Conservation (phyloP, 108 stramenopile genomes). For the Pseudonitzschia multiseries region DNA sequence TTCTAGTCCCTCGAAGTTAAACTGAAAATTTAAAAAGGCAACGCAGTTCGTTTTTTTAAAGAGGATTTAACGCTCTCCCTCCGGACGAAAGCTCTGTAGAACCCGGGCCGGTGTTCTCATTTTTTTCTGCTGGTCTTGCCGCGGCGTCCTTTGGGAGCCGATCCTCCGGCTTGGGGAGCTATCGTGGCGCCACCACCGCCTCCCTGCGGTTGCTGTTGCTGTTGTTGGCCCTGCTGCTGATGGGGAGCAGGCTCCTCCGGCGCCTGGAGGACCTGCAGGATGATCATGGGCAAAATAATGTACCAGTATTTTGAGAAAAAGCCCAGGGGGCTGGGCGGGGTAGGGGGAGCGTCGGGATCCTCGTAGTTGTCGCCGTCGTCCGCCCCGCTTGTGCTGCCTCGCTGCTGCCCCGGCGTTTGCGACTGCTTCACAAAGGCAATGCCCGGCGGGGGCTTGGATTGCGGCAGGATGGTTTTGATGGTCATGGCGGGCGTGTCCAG, state of each 20-base stretch:
- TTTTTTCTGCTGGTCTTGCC: slow-evolving; percentile 12
- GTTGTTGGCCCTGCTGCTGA: slow-evolving; percentile 3
- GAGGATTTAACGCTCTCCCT: too few species aligned
- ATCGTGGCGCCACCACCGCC: not conserved
- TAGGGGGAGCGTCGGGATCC: slow-evolving; percentile 24
- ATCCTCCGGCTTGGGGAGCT: slow-evolving; percentile 1
- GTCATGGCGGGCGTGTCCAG: slow-evolving; percentile 74
- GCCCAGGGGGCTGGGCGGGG: slow-evolving; percentile 31
- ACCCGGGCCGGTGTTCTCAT: not conserved
- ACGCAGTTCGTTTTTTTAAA: too few species aligned
- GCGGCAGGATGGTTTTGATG: slow-evolving; percentile 52
- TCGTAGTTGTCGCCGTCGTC: slow-evolving; percentile 24
- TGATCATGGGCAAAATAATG: slow-evolving; percentile 64
- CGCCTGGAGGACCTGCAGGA: slow-evolving; percentile 50
- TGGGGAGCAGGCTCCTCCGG: slow-evolving; percentile 22
- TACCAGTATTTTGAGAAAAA: slow-evolving; percentile 81
- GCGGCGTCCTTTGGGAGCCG: slow-evolving; percentile 1
- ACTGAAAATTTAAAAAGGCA: too few species aligned
- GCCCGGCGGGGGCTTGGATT: slow-evolving; percentile 68
- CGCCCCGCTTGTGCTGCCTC: slow-evolving; percentile 1
- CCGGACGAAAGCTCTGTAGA: not conserved
- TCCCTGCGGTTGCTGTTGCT: not conserved
- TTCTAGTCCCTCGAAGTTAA: too few species aligned
- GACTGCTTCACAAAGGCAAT: slow-evolving; percentile 53
- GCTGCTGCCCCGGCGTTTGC: slow-evolving; percentile 24